phyloP scores from a whole-genome alignment of 495 filamentous ascomycete genomes.

The Sporormia fimetaria region DNA sequence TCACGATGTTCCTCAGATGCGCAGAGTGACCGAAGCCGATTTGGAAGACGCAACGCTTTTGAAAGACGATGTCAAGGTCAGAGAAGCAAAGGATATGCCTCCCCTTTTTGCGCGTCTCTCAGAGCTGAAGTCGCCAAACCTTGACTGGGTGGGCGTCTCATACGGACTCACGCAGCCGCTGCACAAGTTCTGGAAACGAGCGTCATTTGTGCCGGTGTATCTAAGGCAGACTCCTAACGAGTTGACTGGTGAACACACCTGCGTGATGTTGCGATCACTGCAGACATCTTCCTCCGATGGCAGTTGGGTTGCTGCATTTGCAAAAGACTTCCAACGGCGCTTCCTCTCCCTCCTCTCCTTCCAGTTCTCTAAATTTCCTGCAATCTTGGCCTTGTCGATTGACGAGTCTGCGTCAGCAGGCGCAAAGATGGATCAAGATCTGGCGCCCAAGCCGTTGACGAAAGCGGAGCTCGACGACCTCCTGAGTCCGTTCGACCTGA shows the following conservation, averaged over 20 bases:
- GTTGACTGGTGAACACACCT: conserved; percentile 92
- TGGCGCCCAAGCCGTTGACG: conserved; percentile 43
- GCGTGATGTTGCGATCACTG: conserved; percentile 85
- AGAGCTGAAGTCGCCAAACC: conserved; percentile 64
- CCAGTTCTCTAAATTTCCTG: conserved; percentile 78
- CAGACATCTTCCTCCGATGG: conserved; percentile 44
- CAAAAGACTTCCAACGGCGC: conserved; percentile 83
- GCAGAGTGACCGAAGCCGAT: conserved; percentile 75
- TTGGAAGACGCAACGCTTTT: conserved; percentile 66
- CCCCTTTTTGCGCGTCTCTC: conserved; percentile 83
- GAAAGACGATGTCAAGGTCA: conserved; percentile 77
- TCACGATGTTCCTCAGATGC: conserved; percentile 49
- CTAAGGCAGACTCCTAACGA: conserved; percentile 93
- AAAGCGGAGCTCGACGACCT: conserved; percentile 62
- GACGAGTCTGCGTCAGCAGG: conserved; percentile 73
- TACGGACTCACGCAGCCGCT: conserved; percentile 82
- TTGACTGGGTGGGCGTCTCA: conserved; percentile 92
- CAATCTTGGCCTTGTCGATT: conserved; percentile 72
- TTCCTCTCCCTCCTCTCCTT: conserved; percentile 83
- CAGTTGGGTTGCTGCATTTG: conserved; percentile 79
- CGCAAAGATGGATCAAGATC: conserved; percentile 46
- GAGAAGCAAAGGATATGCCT: conserved; percentile 83
- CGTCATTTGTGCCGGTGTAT: conserved; percentile 81
- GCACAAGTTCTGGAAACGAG: conserved; percentile 93
- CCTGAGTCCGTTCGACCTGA: conserved; percentile 86